Evolutionary conservation across 2,329 filamentous ascomycete species (phyloP).

Genomic region (Aspergillaceae sp.): DNA sequence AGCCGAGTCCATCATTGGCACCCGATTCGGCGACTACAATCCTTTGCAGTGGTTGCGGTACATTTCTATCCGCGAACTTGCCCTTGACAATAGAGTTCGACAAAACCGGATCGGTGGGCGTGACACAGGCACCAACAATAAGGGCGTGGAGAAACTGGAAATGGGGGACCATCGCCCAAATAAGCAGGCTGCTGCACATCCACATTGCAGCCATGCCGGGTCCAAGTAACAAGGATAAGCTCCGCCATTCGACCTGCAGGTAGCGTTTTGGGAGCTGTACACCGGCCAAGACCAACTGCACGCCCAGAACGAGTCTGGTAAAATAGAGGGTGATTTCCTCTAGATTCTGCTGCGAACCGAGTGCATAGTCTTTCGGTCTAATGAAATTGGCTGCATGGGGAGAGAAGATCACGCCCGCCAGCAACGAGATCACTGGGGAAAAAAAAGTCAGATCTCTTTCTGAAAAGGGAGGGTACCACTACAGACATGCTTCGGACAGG

Average conservation of each 20-base stretch:
- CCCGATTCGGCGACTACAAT: constrained; percentile 77
- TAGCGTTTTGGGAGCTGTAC: constrained; percentile 82
- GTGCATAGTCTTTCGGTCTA: constrained; percentile 65
- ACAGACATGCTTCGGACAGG: constrained; percentile 77
- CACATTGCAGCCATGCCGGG: constrained; percentile 85
- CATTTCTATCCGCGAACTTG: constrained; percentile 84
- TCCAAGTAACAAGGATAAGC: constrained; percentile 64
- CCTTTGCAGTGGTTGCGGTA: constrained; percentile 70
- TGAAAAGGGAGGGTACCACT: background rate
- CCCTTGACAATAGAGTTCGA: constrained; percentile 89
- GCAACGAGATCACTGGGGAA: constrained; percentile 64
- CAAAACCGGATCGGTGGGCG: constrained; percentile 80
- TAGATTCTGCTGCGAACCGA: constrained; percentile 48
- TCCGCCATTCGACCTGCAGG: constrained; percentile 67
- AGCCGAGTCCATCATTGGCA: constrained; percentile 81
- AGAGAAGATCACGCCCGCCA: constrained; percentile 70
- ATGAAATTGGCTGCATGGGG: constrained; percentile 70
- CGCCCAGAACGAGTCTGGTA: constrained; percentile 74
- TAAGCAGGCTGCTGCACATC: constrained; percentile 66
- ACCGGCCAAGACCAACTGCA: constrained; percentile 81
- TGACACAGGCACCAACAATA: constrained; percentile 76
- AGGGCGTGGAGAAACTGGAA: constrained; percentile 69
- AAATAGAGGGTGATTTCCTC: constrained; percentile 73
- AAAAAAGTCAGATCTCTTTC: background rate
- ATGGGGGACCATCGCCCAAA: constrained; percentile 67